Base-by-base conservation (phyloP, 805 yeast species). In the Starmerella floris region DNA sequence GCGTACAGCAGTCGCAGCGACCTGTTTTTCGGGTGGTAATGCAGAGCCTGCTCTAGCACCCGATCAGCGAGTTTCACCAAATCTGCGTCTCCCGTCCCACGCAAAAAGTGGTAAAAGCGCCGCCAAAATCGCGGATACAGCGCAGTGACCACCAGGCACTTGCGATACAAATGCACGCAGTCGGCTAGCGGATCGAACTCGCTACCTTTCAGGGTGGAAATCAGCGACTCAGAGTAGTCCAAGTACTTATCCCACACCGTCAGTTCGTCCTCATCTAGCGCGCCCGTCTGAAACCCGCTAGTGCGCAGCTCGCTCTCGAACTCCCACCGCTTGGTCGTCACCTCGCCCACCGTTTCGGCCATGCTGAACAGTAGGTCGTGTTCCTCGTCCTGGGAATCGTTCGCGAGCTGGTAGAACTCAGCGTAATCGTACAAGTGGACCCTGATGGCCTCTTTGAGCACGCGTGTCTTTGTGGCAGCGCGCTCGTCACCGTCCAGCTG, bases 361-460 rank as follows among this genome's bases (percentile, higher is more conserved):
- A 10, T 38, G 36, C 6, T 40, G 19, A 26, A 44, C 44, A 32
- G 43, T 22, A 0, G 46, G 15, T 38, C 42, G 21, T 31, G 20
- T 15, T 25, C 15, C 38, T 27, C 44, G 35, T 28, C 17, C 17
- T 35, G 36, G 39, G 4, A 23, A 13, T 36, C 44, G 26, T n/a
- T 42, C 35, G 56, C 57, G 23, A 54, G 67, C 58, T 65, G 75
- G 53, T 72, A 79, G 58, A 80, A 88, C 50, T 76, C 76, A 0
- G 96, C 80, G 58, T 91, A 87, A 53, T 84, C 91, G 60, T 91
- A 88, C 36, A 87, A 60, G 0, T 97, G 97, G 2, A 82, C 64
- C 15, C 43, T 44, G 5, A 59, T 42, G 15, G 62, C 47, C 20
- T 48, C 41, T 2, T 30, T 56, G 55, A 37, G 74, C 58, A 34